Conservation (phyloP, 306 rosid genomes). For the Citrullus colocynthis region DNA sequence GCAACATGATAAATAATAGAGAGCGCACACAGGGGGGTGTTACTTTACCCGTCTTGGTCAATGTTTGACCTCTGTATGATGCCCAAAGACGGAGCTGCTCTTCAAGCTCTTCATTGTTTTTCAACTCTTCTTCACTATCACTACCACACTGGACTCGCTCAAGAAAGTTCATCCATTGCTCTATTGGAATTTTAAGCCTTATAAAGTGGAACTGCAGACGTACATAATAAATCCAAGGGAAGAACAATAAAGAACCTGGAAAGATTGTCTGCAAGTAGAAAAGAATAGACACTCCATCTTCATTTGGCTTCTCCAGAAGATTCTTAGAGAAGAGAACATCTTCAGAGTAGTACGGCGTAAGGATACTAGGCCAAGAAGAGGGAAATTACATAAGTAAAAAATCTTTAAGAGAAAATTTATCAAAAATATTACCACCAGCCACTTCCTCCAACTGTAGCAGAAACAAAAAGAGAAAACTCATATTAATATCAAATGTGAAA, state of each 20-base stretch:
- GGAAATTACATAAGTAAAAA: not conserved
- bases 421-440: not conserved
- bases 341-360: conserved; percentile 74
- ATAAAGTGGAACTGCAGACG: conserved; percentile 8
- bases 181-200: conserved; percentile 29
- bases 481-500: not conserved
- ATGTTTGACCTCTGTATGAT: conserved; percentile 88
- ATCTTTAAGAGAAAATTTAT: not conserved
- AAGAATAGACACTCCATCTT: conserved; percentile 93
- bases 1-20: not conserved
- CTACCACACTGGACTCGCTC: conserved; percentile 35
- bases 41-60: conserved; percentile 83
- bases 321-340: conserved; percentile 67
- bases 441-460: not conserved
- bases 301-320: conserved; percentile 44
- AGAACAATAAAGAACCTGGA: conserved; percentile 50
- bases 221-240: not conserved
- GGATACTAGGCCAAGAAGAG: conserved; percentile 43
- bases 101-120: conserved; percentile 27
- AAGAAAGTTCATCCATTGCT: conserved; percentile 87
- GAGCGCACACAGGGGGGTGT: not conserved
- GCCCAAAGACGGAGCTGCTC: conserved; percentile 91
- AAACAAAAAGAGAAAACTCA: not conserved
- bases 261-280: conserved; percentile 89
- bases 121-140: conserved; percentile 51